Base-by-base conservation (phyloP, 2,329 filamentous ascomycete species). In the Pezicula radicicola region DNA sequence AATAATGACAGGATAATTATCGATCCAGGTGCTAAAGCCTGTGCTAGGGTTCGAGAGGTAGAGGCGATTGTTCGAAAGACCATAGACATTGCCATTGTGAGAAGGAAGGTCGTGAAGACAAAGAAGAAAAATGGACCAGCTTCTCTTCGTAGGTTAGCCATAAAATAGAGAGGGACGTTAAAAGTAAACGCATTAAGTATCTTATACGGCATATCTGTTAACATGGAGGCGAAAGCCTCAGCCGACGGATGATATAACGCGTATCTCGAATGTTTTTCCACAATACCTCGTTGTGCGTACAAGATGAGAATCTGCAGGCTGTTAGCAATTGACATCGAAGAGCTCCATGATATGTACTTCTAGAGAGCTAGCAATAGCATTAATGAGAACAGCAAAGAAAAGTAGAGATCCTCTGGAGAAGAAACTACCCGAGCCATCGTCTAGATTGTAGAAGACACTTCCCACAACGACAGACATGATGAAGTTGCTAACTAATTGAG, bases 171-270 rank as follows among this genome's bases (percentile, higher is more conserved):
- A 1, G 83, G 78, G 37, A 91, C 47, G 66, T 96, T 96, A 77
- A 95, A 95, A 8, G 81, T 73, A 58, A 96, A 78, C 1, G 82
- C 72, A 63, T 92, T 93, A 21, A 70, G 27, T 7, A 95, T 70
- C 70, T 93, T 96, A 70, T 91, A 91, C 0, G 91, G 91, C 71
- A 95, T 72, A 60, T 96, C 91, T 56, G 83, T 87, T 30, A 96
- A 71, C 85, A 95, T 93, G 10, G 89, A 94, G 0, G 91, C 83
- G 43, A 92, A 78, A 12, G 91, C 89, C 76, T 96, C 91, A 8
- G 91, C 88, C 8, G 87, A 91, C 0, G 92, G 91, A 62, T 96
- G 92, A 62, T 96, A 96, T n/a, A 96, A 77, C 15, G 91, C 91
- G 67, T 96, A 96, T 52, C 88, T 83, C 52, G 79, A 74, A 61